Evolutionary conservation across 202 grass and related monocot genomes (phyloP).

Genomic region (Elaeis oleifera): DNA sequence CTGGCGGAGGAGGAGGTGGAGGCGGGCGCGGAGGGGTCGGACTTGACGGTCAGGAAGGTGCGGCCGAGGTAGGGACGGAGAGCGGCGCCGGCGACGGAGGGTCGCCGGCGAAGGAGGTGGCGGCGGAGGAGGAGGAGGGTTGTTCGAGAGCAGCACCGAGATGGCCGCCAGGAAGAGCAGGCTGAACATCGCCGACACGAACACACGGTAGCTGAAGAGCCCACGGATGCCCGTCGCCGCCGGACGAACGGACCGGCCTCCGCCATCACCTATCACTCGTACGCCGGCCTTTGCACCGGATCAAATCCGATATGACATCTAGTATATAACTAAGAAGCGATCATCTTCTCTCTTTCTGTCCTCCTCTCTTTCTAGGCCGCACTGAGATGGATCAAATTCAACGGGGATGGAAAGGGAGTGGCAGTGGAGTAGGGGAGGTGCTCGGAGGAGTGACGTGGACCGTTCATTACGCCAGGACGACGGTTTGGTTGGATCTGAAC

Average conservation of each 20-base stretch:
- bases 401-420: too few relatives aligned
- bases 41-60: constrained; percentile 1
- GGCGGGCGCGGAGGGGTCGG: constrained; percentile 15
- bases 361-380: too few relatives aligned
- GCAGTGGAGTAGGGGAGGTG: too few relatives aligned
- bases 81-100: background rate
- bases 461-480: too few relatives aligned
- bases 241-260: constrained; percentile 36
- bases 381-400: too few relatives aligned
- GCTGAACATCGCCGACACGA: constrained; percentile 44
- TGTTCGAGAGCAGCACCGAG: background rate
- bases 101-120: background rate
- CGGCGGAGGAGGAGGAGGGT: background rate
- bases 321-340: too few relatives aligned
- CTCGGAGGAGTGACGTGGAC: too few relatives aligned
- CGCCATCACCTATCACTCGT: constrained; percentile 6
- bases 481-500: too few relatives aligned
- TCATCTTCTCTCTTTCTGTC: too few relatives aligned
- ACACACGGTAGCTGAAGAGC: constrained; percentile 36
- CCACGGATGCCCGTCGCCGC: constrained; percentile 22
- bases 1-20: constrained; percentile 54
- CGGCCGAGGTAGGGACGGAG: background rate
- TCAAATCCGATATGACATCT: too few relatives aligned
- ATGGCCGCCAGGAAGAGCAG: constrained; percentile 41
- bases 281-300: too few relatives aligned